Evolutionary conservation across 2,329 filamentous ascomycete genomes (phyloP).

Genomic region (Fusarium abutilonis): DNA sequence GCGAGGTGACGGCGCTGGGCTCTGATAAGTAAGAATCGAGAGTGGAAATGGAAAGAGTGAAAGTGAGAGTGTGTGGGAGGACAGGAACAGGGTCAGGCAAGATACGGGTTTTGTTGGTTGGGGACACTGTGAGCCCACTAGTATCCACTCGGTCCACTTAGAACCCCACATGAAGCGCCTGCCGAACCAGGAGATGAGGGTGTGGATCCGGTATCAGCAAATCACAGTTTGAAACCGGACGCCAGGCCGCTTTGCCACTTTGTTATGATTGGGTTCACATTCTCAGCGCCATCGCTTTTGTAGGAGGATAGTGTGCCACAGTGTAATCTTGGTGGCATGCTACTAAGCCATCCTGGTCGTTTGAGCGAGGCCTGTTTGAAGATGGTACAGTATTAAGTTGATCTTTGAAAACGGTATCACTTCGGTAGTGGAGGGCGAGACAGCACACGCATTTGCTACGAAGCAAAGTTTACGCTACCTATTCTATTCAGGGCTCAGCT

Average conservation of each 20-base stretch:
- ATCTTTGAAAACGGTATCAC: no score
- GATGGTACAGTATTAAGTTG: background rate
- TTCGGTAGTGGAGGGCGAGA: conserved; percentile 19
- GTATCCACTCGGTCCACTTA: conserved; percentile 16
- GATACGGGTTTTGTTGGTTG: conserved; percentile 48
- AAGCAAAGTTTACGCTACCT: conserved; percentile 34
- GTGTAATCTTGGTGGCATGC: conserved; percentile 48
- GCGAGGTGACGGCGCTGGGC: conserved; percentile 36
- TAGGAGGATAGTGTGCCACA: conserved; percentile 41
- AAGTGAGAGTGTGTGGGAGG: conserved; percentile 32
- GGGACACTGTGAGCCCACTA: conserved; percentile 38
- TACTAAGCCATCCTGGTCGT: conserved; percentile 32
- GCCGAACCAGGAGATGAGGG: conserved; percentile 40
- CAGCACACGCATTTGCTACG: conserved; percentile 37
- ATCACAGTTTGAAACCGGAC: conserved; percentile 41
- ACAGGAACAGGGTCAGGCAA: conserved; percentile 20
- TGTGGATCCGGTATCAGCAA: conserved; percentile 42
- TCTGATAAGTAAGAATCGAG: conserved; percentile 42
- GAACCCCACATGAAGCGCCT: conserved; percentile 34
- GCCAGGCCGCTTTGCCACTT: conserved; percentile 48
- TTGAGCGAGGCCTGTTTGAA: conserved; percentile 24
- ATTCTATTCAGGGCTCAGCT: conserved; percentile 17
- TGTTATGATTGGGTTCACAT: conserved; percentile 47
- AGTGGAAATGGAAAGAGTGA: conserved; percentile 8
- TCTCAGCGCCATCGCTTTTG: conserved; percentile 34